phyloP scores from a whole-genome alignment of 2,329 filamentous ascomycete genomes.

The Neoscytalidium dimidiatum region DNA sequence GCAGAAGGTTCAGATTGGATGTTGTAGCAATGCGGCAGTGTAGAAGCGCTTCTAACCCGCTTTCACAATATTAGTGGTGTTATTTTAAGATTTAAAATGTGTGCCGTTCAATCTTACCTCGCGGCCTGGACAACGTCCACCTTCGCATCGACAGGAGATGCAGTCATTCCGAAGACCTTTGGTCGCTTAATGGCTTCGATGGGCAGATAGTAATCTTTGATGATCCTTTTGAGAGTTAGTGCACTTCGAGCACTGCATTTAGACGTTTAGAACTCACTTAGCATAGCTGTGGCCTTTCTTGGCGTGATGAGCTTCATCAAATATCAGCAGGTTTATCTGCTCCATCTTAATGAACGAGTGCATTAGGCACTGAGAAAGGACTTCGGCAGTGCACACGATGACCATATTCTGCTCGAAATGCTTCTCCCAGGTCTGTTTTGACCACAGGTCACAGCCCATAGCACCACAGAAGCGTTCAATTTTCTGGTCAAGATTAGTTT shows the following conservation, averaged over 20 bases:
- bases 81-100: background rate
- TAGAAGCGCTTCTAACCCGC: constrained; percentile 73
- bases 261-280: constrained; percentile 25
- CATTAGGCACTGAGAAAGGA: constrained; percentile 75
- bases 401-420: constrained; percentile 70
- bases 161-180: constrained; percentile 93
- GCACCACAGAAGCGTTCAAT: constrained; percentile 75
- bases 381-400: constrained; percentile 89
- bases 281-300: constrained; percentile 94
- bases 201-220: constrained; percentile 78
- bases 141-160: constrained; percentile 87
- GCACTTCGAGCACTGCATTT: background rate
- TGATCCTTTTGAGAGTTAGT: constrained; percentile 54
- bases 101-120: constrained; percentile 28
- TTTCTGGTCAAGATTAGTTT: constrained; percentile 75
- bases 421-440: constrained; percentile 60
- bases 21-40: constrained; percentile 83
- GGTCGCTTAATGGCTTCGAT: constrained; percentile 58
- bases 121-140: constrained; percentile 71
- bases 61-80: background rate
- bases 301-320: constrained; percentile 94
- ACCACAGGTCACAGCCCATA: constrained; percentile 64
- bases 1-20: constrained; percentile 59
- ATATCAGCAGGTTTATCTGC: constrained; percentile 85
- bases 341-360: constrained; percentile 78